A percentile compares a stretch with the other conserved stretches of the same genome.
Conservation (phyloP, 768 basidiomycete genomes). For the Hericium alpestre region DNA sequence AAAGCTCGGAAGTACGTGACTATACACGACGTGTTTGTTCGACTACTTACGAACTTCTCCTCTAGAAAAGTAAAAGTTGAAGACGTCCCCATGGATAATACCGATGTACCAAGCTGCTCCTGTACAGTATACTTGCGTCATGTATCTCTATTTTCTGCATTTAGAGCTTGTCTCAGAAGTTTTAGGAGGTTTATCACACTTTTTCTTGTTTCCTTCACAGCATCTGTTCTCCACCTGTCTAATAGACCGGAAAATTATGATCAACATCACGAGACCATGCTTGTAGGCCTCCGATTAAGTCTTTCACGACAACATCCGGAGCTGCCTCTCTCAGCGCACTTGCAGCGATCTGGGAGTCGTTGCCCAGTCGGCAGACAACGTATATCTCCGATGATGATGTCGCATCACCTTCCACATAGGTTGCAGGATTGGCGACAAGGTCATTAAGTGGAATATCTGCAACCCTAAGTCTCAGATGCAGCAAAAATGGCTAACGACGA, state of each 20-base stretch:
- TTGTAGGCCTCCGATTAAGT: slow-evolving; percentile 73
- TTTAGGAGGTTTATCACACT: not conserved
- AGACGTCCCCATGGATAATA: too few relatives aligned
- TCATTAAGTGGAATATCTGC: slow-evolving; percentile 66
- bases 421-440: slow-evolving; percentile 51
- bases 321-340: slow-evolving; percentile 39
- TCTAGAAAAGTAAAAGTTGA: too few relatives aligned
- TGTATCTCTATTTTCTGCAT: not conserved
- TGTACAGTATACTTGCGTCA: not conserved
- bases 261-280: slow-evolving; percentile 77
- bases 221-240: not conserved
- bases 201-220: not conserved
- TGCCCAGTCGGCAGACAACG: slow-evolving; percentile 80
- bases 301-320: slow-evolving; percentile 32
- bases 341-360: slow-evolving; percentile 87
- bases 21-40: not conserved
- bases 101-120: not conserved
- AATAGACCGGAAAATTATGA: slow-evolving; percentile 72
- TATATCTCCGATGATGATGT: slow-evolving; percentile 22
- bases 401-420: slow-evolving; percentile 22
- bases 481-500: slow-evolving; percentile 5
- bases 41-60: too few relatives aligned
- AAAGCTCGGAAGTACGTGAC: slow-evolving; percentile 36
- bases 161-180: not conserved
- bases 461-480: not conserved